Conservation (phyloP, 371 early-diverging fungal species). For the Syncephalastrum sp. region DNA sequence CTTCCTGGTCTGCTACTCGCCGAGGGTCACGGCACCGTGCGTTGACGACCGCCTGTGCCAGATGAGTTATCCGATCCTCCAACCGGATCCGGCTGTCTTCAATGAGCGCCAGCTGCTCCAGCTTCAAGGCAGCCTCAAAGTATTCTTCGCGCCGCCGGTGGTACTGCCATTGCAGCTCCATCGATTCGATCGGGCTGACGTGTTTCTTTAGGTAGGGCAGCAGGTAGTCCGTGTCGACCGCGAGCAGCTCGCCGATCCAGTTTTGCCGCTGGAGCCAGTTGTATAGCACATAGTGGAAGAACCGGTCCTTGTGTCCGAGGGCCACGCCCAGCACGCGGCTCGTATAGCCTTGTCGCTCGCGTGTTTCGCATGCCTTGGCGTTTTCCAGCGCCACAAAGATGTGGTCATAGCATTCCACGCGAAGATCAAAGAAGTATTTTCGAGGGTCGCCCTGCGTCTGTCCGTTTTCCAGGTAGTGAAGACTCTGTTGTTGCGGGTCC, state of each 20-base stretch:
- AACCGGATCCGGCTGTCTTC: constrained; percentile 37
- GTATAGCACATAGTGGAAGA: constrained; percentile 73
- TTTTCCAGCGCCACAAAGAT: constrained; percentile 34
- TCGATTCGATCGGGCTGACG: constrained; percentile 46
- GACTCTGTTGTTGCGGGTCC: constrained; percentile 61
- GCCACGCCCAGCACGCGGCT: constrained; percentile 38
- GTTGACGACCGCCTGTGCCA: constrained; percentile 73
- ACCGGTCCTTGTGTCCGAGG: constrained; percentile 49
- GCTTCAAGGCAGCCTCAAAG: constrained; percentile 65
- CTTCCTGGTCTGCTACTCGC: constrained; percentile 12
- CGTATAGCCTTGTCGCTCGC: constrained; percentile 13
- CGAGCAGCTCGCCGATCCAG: constrained; percentile 28
- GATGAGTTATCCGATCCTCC: constrained; percentile 59
- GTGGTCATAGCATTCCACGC: constrained; percentile 47
- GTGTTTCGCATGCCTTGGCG: constrained; percentile 7
- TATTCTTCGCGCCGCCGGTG: constrained; percentile 65
- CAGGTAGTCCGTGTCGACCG: constrained; percentile 53
- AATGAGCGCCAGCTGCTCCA: constrained; percentile 56
- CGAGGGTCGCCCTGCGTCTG: constrained; percentile 33
- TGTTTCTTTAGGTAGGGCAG: constrained; percentile 66
- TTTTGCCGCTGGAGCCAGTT: constrained; percentile 56
- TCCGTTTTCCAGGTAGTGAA: constrained; percentile 44
- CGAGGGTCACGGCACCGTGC: constrained; percentile 52
- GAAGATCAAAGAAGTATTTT: constrained; percentile 28
- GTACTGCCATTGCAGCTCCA: constrained; percentile 75